These are phyloP conservation scores for Pythium rishiriense DNA, from an alignment of 352 stramenopile genomes.

Conservation along the genomic window DNA sequence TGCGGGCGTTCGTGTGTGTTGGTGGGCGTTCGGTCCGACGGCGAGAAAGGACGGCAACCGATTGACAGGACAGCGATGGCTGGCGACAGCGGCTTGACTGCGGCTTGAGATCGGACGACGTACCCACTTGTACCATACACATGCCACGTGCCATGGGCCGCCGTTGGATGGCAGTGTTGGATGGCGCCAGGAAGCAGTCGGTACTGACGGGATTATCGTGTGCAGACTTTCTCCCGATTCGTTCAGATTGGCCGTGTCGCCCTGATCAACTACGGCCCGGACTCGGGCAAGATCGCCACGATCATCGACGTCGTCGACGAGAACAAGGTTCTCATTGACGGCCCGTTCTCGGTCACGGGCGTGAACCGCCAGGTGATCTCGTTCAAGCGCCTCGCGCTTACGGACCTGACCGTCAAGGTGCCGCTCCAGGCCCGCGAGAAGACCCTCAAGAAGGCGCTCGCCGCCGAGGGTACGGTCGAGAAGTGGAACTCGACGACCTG, in stretches of 20 bases:
- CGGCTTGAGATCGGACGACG: too few relatives aligned
- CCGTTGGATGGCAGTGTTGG: too few relatives aligned
- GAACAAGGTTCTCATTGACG: slow-evolving; percentile 98
- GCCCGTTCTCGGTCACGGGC: slow-evolving; percentile 93
- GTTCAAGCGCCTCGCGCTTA: slow-evolving; percentile 97
- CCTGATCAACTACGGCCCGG: slow-evolving; percentile 98
- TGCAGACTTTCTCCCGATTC: slow-evolving; percentile 98
- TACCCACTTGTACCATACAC: too few relatives aligned
- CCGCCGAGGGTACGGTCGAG: slow-evolving; percentile 84
- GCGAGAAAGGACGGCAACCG: too few relatives aligned
- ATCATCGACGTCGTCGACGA: slow-evolving; percentile 99
- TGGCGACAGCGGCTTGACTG: too few relatives aligned
- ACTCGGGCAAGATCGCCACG: slow-evolving; percentile 97
- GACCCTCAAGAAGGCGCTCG: slow-evolving; percentile 93
- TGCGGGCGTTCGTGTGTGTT: too few relatives aligned
- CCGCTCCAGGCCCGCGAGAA: slow-evolving; percentile 93
- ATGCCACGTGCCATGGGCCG: too few relatives aligned
- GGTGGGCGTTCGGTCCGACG: too few relatives aligned
- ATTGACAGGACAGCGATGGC: too few relatives aligned
- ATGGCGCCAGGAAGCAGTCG: neutral
- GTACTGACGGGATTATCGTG: neutral
- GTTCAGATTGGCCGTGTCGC: slow-evolving; percentile 99
- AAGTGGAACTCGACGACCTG: slow-evolving; percentile 96
- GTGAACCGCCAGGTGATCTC: slow-evolving; percentile 98
- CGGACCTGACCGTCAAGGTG: slow-evolving; percentile 96